These are phyloP conservation scores for Astrothelium macrocarpum DNA, from an alignment of 495 filamentous ascomycete genomes.

Conservation along the genomic window DNA sequence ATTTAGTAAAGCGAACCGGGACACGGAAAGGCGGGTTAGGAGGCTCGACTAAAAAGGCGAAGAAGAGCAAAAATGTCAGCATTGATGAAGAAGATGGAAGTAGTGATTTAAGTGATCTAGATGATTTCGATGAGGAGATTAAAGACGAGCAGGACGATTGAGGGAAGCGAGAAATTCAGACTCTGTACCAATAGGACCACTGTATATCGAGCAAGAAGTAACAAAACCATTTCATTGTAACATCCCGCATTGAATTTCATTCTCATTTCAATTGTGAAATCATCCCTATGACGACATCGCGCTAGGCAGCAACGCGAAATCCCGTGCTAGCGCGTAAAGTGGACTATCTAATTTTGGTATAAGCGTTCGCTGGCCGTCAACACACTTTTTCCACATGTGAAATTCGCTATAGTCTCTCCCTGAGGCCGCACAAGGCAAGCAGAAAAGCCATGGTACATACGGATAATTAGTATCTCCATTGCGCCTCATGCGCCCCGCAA, in stretches of 20 bases:
- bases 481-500: neutral
- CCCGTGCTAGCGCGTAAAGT: constrained; percentile 1
- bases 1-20: constrained; percentile 33
- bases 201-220: too few relatives aligned
- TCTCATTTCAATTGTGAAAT: too few relatives aligned
- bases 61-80: constrained; percentile 15
- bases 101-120: constrained; percentile 24
- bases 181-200: neutral
- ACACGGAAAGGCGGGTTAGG: constrained; percentile 26
- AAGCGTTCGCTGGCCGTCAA: neutral
- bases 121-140: constrained; percentile 9
- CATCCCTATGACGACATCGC: neutral
- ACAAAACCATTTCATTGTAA: too few relatives aligned
- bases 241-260: too few relatives aligned
- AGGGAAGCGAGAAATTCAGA: too few relatives aligned
- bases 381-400: neutral
- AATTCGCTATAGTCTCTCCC: neutral
- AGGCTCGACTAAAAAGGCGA: constrained; percentile 22
- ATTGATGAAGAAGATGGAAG: constrained; percentile 16
- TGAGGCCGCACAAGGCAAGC: neutral
- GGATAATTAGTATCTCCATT: neutral
- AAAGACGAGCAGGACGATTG: too few relatives aligned
- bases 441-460: neutral
- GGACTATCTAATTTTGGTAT: neutral
- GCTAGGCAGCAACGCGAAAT: neutral